Evolutionary conservation across 345 rosid species (phyloP), one percentile per base, ranked within the genome.

Genomic region (Punica granatum): DNA sequence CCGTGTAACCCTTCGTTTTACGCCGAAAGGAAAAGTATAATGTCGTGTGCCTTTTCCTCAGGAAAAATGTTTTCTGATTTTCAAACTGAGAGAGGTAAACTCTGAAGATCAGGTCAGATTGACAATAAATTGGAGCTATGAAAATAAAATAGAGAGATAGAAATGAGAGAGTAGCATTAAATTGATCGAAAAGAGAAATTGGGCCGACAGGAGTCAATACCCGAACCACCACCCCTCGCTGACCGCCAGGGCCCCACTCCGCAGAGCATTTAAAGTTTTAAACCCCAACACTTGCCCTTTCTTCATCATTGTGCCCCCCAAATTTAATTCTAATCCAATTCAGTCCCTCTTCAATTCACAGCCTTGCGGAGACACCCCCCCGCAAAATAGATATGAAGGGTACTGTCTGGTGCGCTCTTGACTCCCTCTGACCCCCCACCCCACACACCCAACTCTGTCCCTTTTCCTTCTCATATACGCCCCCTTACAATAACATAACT

Each of bases 351-450:
- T 51, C 32, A 26, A 33, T 36, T 6, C 65, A 10, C 25, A 39
- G 7, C 23, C 53, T 46, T 19, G 7, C 53, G 7, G 12, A 37
- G 42, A 37, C 12, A 32, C 32, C 0, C 31, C 63, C 60, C 71
- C 79, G 56, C 58, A n/a, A n/a, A n/a, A n/a, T n/a, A n/a, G n/a
- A n/a, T n/a, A n/a, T n/a, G 37, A 26, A 39, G 60, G 83, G 87
- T 78, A 72, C 60, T 25, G 67, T 69, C 80, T 86, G 95, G 96
- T 90, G 88, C 95, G 98, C 81, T 92, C 96, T 92, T 92, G 95
- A 92, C 98, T 92, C 76, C 85, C 75, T 70, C 78, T 66, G 26
- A 51, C 37, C 60, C 35, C 70, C 64, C 65, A 33, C 34, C 42
- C 3, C 14, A 31, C 34, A 67, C 35, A 58, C 21, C 21, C 10